Evolutionary conservation across 2,329 filamentous ascomycete genomes (phyloP).

Genomic region (Periconia digitata): DNA sequence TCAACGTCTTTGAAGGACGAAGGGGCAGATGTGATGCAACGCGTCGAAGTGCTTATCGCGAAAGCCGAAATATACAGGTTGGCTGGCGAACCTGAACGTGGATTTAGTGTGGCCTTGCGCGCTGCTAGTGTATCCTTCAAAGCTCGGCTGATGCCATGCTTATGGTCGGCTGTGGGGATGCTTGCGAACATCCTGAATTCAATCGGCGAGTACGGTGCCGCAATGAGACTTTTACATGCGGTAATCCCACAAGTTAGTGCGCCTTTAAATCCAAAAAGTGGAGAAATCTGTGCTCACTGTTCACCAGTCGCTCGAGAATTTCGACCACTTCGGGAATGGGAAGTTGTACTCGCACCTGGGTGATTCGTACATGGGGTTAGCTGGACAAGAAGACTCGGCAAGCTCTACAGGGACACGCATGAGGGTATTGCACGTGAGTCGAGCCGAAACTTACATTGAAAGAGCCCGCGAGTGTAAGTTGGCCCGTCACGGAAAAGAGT

Average conservation of each 20-base stretch:
- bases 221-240: slow-evolving; percentile 64
- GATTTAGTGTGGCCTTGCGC: slow-evolving; percentile 74
- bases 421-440: slow-evolving; percentile 26
- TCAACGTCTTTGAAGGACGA: slow-evolving; percentile 55
- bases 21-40: slow-evolving; percentile 65
- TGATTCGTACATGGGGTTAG: slow-evolving; percentile 78
- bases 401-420: slow-evolving; percentile 15
- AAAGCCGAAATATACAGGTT: slow-evolving; percentile 72
- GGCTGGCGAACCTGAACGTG: slow-evolving; percentile 69
- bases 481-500: not conserved
- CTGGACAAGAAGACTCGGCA: slow-evolving; percentile 51
- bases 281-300: not conserved
- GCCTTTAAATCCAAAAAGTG: not conserved
- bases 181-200: slow-evolving; percentile 70
- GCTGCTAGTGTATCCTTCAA: slow-evolving; percentile 74
- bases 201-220: slow-evolving; percentile 70
- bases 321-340: slow-evolving; percentile 63
- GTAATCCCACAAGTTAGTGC: slow-evolving; percentile 69
- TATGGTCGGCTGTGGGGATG: slow-evolving; percentile 72
- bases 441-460: slow-evolving; percentile 40
- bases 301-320: slow-evolving; percentile 62
- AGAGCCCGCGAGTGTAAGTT: slow-evolving; percentile 38
- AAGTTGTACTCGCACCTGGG: slow-evolving; percentile 70
- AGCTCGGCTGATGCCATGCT: slow-evolving; percentile 65
- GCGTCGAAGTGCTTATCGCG: slow-evolving; percentile 69